Conservation (phyloP, 2,329 filamentous ascomycete genomes). For the Hymenoscyphus salicellus region DNA sequence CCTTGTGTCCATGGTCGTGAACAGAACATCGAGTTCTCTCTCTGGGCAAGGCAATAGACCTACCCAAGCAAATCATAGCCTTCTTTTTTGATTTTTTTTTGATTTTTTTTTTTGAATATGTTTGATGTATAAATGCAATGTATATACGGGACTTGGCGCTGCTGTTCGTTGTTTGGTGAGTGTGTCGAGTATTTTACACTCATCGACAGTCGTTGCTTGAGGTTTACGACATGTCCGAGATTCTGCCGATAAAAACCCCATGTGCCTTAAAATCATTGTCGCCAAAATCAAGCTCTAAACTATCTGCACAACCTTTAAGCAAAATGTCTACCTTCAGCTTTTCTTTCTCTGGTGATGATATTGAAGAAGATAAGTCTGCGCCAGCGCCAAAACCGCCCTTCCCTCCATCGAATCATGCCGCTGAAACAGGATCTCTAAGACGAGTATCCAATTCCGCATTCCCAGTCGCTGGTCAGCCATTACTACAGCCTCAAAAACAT, state of each 20-base stretch:
- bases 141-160: background rate
- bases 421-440: constrained; percentile 35
- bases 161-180: background rate
- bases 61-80: background rate
- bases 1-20: no score
- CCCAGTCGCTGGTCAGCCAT: constrained; percentile 58
- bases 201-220: background rate
- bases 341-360: constrained; percentile 62
- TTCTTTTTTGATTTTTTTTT: no score
- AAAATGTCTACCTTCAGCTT: constrained; percentile 43
- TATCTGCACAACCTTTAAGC: background rate
- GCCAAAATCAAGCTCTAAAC: background rate
- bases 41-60: no score
- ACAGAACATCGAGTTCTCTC: no score
- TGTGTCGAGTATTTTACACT: background rate
- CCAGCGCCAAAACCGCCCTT: constrained; percentile 3
- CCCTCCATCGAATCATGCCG: constrained; percentile 25
- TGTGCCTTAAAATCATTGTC: background rate
- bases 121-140: background rate
- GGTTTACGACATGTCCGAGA: background rate
- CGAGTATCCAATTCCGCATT: constrained; percentile 46
- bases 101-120: background rate
- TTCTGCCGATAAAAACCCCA: background rate
- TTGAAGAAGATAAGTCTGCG: constrained; percentile 46
- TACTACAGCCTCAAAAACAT: constrained; percentile 55